These are phyloP conservation scores for Ogataea pilisensis DNA, from an alignment of 805 yeast genomes.

Conservation along the genomic window DNA sequence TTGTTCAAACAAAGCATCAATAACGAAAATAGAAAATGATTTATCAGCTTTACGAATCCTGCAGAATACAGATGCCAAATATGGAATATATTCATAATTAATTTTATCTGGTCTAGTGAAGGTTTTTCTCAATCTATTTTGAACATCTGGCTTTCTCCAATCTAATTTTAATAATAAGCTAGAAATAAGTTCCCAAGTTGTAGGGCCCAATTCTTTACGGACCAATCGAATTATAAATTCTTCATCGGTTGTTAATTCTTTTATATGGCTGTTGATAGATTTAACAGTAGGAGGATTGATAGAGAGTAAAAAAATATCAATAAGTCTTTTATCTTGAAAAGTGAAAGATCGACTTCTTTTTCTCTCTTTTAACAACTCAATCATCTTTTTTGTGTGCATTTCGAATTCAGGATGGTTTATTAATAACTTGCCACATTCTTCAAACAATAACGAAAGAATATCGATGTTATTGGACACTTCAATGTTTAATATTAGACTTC, in stretches of 20 bases:
- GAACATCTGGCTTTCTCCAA: constrained; percentile 39
- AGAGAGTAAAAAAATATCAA: constrained; percentile 50
- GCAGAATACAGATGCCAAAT: constrained; percentile 46
- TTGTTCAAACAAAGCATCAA: constrained; percentile 66
- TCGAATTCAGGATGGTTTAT: constrained; percentile 52
- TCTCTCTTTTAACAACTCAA: constrained; percentile 49
- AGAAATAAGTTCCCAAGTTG: constrained; percentile 33
- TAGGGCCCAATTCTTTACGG: constrained; percentile 43
- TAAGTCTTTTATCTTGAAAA: constrained; percentile 51
- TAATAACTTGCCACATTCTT: constrained; percentile 65
- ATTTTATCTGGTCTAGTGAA: constrained; percentile 61
- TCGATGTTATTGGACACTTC: constrained; percentile 60
- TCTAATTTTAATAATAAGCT: constrained; percentile 41
- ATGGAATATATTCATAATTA: constrained; percentile 49
- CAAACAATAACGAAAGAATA: constrained; percentile 64
- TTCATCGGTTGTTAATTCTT: constrained; percentile 39
- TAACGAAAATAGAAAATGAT: constrained; percentile 39
- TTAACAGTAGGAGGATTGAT: constrained; percentile 53
- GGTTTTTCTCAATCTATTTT: constrained; percentile 29
- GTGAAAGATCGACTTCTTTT: constrained; percentile 47
- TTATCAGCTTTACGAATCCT: constrained; percentile 33
- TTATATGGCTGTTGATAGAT: constrained; percentile 24
- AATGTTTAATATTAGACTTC: constrained; percentile 50
- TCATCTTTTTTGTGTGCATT: constrained; percentile 58
- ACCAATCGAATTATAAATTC: constrained; percentile 47